These are phyloP conservation scores for Fagopyrum tataricum DNA, from an alignment of 148 eudicot genomes.

Conservation along the genomic window DNA sequence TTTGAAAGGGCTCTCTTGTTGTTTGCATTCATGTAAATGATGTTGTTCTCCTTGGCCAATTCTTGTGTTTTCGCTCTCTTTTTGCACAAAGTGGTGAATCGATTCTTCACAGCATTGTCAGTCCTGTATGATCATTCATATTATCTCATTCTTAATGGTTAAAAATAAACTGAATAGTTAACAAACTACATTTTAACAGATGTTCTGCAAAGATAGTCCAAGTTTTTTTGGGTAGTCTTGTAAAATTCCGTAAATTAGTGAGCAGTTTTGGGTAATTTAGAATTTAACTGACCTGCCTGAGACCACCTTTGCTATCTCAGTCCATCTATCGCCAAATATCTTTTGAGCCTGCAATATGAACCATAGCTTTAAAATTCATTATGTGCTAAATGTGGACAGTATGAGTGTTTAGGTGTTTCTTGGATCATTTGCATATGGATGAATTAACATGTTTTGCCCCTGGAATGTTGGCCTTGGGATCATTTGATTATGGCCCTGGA, in stretches of 20 bases:
- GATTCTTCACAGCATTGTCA: slow-evolving; percentile 93
- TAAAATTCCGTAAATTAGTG: not conserved
- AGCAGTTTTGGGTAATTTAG: not conserved
- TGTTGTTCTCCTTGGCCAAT: slow-evolving; percentile 60
- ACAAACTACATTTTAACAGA: not conserved
- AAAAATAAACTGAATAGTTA: not conserved
- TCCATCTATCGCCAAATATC: slow-evolving; percentile 92
- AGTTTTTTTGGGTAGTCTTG: not conserved
- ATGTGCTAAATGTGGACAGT: not conserved
- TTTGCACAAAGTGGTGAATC: slow-evolving; percentile 82
- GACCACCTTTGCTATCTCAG: slow-evolving; percentile 97
- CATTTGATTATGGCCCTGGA: slow-evolving; percentile 68
- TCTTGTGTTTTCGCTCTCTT: slow-evolving; percentile 78
- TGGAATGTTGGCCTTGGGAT: slow-evolving; percentile 92
- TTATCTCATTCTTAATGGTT: slow-evolving; percentile 26
- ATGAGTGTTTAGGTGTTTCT: too few relatives aligned
- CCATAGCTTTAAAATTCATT: slow-evolving; percentile 13
- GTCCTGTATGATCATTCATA: slow-evolving; percentile 39
- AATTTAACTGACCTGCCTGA: slow-evolving; percentile 59
- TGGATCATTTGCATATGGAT: slow-evolving; percentile 86
- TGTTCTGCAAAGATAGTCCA: not conserved
- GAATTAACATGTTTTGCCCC: slow-evolving; percentile 98
- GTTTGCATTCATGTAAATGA: slow-evolving; percentile 39
- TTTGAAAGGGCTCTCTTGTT: slow-evolving; percentile 59
- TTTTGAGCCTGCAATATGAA: slow-evolving; percentile 71